Base-by-base conservation (phyloP, 2,329 filamentous ascomycete species). In the Fonsecaea erecta region DNA sequence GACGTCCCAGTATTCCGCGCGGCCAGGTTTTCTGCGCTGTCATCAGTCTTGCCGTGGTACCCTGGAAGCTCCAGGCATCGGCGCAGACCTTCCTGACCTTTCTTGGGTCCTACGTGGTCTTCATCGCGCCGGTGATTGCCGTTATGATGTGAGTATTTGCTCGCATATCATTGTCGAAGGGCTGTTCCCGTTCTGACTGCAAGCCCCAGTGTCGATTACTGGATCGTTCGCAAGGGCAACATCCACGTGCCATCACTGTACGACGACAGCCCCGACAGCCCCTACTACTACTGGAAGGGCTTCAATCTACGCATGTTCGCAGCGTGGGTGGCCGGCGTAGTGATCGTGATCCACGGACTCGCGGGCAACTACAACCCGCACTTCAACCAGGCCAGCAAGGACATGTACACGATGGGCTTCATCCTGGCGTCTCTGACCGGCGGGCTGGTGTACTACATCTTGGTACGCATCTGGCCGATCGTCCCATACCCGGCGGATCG, bases 221-320 rank as follows among this genome's bases (percentile, higher is more conserved):
- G 72, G 52, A 37, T 76, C 51, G 71, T 75, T 0, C 71, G 75
- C 28, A 73, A 64, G 9, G 76, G 77, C 12, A 77, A 77, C 59
- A 59, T 78, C 4, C 69, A 75, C 48, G 68, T 77, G 1, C 71
- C 73, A 0, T 74, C 75, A 2, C 67, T 76, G 46, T 78, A 75
- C 65, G 68, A 71, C 26, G 72, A 72, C 11, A 71, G 68, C 18
- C 70, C 71, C 8, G 48, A 55, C 1, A 72, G 73, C 1, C 69
- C 74, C 0, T 78, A 78, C 65, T 76, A 73, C 66, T 77, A 76
- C 69, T 73, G 66, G 30, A 68, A 69, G 1, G 77, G 77, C 1
- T 70, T 75, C 52, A 77, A 78, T 69, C 37, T 71, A 24, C 64
- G 68, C 5, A 70, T 66, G 5, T 68, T 73, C 72, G 65, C 57